A percentile compares a stretch with the other conserved stretches of the same genome.
These are phyloP conservation scores for Rubroshorea leprosula DNA, from an alignment of 345 rosid species.

Conservation along the genomic window DNA sequence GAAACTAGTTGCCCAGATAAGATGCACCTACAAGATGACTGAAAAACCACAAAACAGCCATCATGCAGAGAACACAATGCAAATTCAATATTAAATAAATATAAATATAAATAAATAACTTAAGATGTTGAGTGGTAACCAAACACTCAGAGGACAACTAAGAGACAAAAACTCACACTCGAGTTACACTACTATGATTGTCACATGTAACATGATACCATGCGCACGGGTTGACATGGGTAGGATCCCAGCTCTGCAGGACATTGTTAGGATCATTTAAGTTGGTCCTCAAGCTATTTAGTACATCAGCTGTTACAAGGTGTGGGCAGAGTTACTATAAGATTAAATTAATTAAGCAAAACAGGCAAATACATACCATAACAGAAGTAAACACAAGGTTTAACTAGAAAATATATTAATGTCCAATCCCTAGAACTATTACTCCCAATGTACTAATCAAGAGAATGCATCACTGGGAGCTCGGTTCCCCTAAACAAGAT, in stretches of 20 bases:
- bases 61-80: neutral
- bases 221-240: slow-evolving; percentile 92
- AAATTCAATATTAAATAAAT: neutral
- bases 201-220: slow-evolving; percentile 97
- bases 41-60: slow-evolving; percentile 15
- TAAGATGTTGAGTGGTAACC: neutral
- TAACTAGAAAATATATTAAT: neutral
- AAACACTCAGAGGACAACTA: slow-evolving; percentile 8
- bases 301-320: slow-evolving; percentile 76
- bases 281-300: slow-evolving; percentile 69
- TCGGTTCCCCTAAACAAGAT: no score
- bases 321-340: slow-evolving; percentile 9
- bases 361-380: neutral
- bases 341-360: neutral
- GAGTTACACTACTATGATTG: slow-evolving; percentile 83
- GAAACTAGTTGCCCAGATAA: slow-evolving; percentile 92
- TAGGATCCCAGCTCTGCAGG: slow-evolving; percentile 97
- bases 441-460: slow-evolving; percentile 1
- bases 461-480: slow-evolving; percentile 4
- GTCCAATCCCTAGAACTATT: neutral
- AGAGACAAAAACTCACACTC: slow-evolving; percentile 56
- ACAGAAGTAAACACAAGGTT: neutral
- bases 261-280: slow-evolving; percentile 83
- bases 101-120: no score
- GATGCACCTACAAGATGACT: slow-evolving; percentile 96